Conservation (phyloP, 2,329 filamentous ascomycete species). For the Nemania abortiva region DNA sequence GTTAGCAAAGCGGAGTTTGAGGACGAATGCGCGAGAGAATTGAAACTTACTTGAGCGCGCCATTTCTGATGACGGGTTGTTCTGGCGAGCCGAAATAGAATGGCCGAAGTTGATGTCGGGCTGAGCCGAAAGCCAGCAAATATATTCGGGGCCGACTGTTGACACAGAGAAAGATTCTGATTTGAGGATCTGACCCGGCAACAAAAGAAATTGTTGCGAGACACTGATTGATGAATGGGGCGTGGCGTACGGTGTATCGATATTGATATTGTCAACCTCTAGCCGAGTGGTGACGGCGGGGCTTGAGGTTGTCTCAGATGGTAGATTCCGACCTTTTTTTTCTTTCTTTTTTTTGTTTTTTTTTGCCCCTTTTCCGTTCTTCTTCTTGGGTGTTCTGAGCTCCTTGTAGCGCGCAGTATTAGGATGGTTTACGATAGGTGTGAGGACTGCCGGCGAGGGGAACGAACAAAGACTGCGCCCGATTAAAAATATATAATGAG, state of each 20-base stretch:
- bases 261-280: background rate
- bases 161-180: background rate
- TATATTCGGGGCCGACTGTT: slow-evolving; percentile 8
- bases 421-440: background rate
- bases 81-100: background rate
- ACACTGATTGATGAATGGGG: background rate
- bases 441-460: background rate
- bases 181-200: slow-evolving; percentile 12
- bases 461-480: background rate
- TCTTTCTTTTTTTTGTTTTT: background rate
- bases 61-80: slow-evolving; percentile 18
- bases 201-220: slow-evolving; percentile 19
- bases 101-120: background rate
- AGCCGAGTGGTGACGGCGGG: slow-evolving; percentile 1
- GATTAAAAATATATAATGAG: slow-evolving; percentile 13
- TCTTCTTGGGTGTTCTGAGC: background rate
- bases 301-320: slow-evolving; percentile 6
- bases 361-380: background rate
- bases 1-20: background rate
- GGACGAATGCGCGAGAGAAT: background rate
- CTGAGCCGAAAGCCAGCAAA: slow-evolving; percentile 5
- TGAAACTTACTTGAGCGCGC: slow-evolving; percentile 33
- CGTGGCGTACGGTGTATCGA: background rate
- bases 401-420: background rate
- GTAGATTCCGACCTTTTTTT: slow-evolving; percentile 1